Evolutionary conservation across 2,329 filamentous ascomycete genomes (phyloP).

Genomic region (Pseudogymnoascus verrucosus): DNA sequence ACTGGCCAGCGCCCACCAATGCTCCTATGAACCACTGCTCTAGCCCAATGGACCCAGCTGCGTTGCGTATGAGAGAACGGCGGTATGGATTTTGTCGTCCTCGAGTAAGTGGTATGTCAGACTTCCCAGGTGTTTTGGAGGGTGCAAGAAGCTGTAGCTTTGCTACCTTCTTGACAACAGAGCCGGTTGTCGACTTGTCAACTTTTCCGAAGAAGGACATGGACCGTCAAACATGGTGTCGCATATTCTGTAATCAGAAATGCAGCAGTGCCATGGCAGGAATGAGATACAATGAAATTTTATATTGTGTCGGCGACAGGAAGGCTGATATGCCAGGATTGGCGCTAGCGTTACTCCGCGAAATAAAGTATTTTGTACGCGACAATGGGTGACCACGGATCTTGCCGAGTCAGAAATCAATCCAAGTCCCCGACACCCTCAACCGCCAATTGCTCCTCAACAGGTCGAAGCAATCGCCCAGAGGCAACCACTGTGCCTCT

Average conservation of each 20-base stretch:
- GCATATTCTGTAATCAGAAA: conserved; percentile 10
- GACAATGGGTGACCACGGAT: conserved; percentile 1
- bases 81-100: not conserved
- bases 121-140: conserved; percentile 19
- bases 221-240: conserved; percentile 54
- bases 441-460: not conserved
- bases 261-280: conserved; percentile 8
- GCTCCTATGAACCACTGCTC: conserved; percentile 29
- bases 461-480: not conserved
- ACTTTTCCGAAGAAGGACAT: conserved; percentile 54
- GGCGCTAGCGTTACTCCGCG: conserved; percentile 2
- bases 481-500: not conserved
- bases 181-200: conserved; percentile 40
- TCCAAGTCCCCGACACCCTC: not conserved
- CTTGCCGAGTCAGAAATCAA: conserved; percentile 8
- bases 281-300: conserved; percentile 2
- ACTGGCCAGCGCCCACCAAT: conserved; percentile 24
- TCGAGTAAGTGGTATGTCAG: conserved; percentile 14
- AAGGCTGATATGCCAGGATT: conserved; percentile 5
- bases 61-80: not conserved
- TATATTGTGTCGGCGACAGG: not conserved
- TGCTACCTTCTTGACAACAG: conserved; percentile 38
- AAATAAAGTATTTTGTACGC: conserved; percentile 8
- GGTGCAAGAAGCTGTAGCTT: conserved; percentile 25
- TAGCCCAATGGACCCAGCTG: conserved; percentile 12